phyloP scores from a whole-genome alignment of 306 rosid species.

The Vachellia pachyceras region DNA sequence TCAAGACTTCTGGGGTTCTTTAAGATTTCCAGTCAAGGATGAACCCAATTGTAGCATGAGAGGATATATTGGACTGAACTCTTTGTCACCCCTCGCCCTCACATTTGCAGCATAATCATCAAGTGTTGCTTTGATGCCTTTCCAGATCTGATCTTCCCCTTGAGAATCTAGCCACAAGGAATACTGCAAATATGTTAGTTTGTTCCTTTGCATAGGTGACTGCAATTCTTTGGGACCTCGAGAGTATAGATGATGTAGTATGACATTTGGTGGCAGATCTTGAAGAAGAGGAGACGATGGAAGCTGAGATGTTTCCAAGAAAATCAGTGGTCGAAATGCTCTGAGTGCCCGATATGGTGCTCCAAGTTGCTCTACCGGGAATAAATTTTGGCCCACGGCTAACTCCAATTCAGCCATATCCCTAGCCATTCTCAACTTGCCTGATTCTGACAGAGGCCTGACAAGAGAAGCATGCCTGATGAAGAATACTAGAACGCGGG shows the following conservation, averaged over 20 bases:
- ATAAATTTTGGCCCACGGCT: constrained; percentile 92
- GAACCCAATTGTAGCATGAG: constrained; percentile 94
- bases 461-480: constrained; percentile 97
- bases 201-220: constrained; percentile 93
- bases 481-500: constrained; percentile 88
- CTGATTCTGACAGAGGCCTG: constrained; percentile 98
- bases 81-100: constrained; percentile 92
- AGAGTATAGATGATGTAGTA: constrained; percentile 93
- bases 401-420: constrained; percentile 99
- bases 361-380: constrained; percentile 97
- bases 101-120: constrained; percentile 89
- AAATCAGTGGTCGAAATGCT: constrained; percentile 95
- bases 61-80: constrained; percentile 92
- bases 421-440: constrained; percentile 98
- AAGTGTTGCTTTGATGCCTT: constrained; percentile 88
- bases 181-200: constrained; percentile 80
- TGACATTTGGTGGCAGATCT: constrained; percentile 84
- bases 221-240: constrained; percentile 91
- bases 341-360: constrained; percentile 93
- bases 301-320: constrained; percentile 94
- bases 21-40: constrained; percentile 60
- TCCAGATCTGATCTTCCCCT: constrained; percentile 98
- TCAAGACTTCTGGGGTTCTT: constrained; percentile 55
- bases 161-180: constrained; percentile 98
- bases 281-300: constrained; percentile 91